A percentile compares a stretch with the other conserved stretches of the same genome.
phyloP scores from a whole-genome alignment of 2,329 filamentous ascomycete genomes.

The Orbilia javanica region DNA sequence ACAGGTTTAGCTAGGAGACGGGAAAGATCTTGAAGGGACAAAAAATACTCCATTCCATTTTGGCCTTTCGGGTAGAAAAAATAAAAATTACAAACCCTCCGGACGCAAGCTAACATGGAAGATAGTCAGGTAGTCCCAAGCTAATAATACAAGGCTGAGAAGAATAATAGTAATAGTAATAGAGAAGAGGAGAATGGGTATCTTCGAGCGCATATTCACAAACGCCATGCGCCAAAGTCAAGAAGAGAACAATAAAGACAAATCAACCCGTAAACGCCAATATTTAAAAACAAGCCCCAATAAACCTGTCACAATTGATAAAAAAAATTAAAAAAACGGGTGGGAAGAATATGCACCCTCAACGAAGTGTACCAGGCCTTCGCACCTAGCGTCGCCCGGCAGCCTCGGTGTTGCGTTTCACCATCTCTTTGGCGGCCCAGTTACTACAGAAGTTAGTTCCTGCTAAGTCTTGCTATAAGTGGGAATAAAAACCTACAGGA shows the following conservation, averaged over 20 bases:
- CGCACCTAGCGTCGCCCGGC: slow-evolving; percentile 6
- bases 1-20: background rate
- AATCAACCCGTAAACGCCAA: background rate
- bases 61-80: background rate
- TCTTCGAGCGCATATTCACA: slow-evolving; percentile 36
- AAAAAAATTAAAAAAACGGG: background rate
- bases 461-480: background rate
- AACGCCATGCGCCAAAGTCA: slow-evolving; percentile 42
- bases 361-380: background rate
- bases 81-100: background rate
- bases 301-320: background rate
- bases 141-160: slow-evolving; percentile 8
- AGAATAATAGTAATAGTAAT: slow-evolving; percentile 17
- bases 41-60: slow-evolving; percentile 9
- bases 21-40: background rate
- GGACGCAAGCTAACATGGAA: background rate
- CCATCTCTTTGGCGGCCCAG: slow-evolving; percentile 18
- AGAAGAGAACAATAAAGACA: slow-evolving; percentile 3
- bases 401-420: background rate
- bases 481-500: slow-evolving; percentile 29
- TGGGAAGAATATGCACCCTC: background rate
- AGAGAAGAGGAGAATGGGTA: slow-evolving; percentile 22
- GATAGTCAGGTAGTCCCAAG: background rate
- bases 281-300: slow-evolving; percentile 4
- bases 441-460: slow-evolving; percentile 1